Base-by-base conservation (phyloP, 2,329 filamentous ascomycete genomes). In the Lecanicillium sp. region DNA sequence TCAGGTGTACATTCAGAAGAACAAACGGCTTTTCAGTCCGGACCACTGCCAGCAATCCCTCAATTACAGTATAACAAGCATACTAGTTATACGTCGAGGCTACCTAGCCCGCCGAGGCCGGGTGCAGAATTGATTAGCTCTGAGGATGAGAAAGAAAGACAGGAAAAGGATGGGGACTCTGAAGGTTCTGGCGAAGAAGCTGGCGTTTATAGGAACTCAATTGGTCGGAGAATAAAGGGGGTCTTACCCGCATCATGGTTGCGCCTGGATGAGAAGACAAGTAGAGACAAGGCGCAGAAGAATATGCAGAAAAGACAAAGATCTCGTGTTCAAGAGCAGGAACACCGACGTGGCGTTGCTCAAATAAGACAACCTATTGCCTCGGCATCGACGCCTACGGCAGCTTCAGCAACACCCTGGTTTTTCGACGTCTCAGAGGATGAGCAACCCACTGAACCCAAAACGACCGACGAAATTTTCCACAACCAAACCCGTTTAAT, bases 201-300 rank as follows among this genome's bases (percentile, higher is more conserved):
- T 2, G 65, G 72, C 17, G 50, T 59, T 11, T 60, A 36, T 17
- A 40, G 59, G n/a, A 54, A 63, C 18, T 53, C 50, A 15, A 59
- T 63, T 40, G 60, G 62, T 27, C 68, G 58, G 37, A 64, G 65
- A 37, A 75, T 82, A 34, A 67, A 67, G 38, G 77, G 78, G 16
- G 77, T 82, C 7, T 64, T 82, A 32, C 78, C 78, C 29, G 78
- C 78, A n/a, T 83, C 78, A 5, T 81, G 78, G 72, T 64, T 82
- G 40, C 70, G 78, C 30, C 54, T 83, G 17, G 75, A 80, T 49
- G 69, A 73, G 41, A 61, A 68, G 40, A 45, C 57, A 20, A 57
- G 50, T 47, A 51, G 51, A 13, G 49, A 52, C 41, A 62, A 56
- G 39, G 50, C 48, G 27, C 44, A 51, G 36, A 57, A 54, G 40